Conservation (phyloP, 129 eudicot species). For the Pulicaria dysenterica region DNA sequence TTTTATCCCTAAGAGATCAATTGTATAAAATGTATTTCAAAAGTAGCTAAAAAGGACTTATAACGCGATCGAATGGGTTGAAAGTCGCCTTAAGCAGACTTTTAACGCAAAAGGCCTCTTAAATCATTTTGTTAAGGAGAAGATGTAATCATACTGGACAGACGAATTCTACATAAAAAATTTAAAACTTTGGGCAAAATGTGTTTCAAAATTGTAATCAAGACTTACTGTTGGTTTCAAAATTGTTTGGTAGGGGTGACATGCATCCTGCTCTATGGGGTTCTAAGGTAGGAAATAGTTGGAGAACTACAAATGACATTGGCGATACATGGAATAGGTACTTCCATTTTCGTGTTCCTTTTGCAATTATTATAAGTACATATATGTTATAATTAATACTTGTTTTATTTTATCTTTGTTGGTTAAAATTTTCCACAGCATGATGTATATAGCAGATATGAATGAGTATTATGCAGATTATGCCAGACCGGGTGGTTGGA, state of each 20-base stretch:
- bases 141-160: too few species aligned
- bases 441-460: conserved; percentile 81
- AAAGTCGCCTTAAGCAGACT: too few species aligned
- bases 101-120: too few species aligned
- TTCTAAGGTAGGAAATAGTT: conserved; percentile 70
- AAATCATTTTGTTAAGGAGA: too few species aligned
- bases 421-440: conserved; percentile 44
- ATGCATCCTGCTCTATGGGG: conserved; percentile 97
- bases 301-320: conserved; percentile 91
- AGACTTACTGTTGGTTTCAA: not conserved
- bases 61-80: too few species aligned
- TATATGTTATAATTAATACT: not conserved
- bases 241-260: conserved; percentile 64
- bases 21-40: too few species aligned
- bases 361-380: not conserved
- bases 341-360: conserved; percentile 2
- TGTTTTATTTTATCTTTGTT: not conserved
- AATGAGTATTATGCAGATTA: conserved; percentile 80
- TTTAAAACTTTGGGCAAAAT: too few species aligned
- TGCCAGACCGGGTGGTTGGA: conserved; percentile 99
- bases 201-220: too few species aligned
- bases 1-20: too few species aligned
- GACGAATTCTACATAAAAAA: too few species aligned
- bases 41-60: too few species aligned
- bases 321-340: conserved; percentile 73